Evolutionary conservation across 805 yeast species (phyloP), one percentile per base, ranked within the genome.

Genomic region (Suhomyces sp.): DNA sequence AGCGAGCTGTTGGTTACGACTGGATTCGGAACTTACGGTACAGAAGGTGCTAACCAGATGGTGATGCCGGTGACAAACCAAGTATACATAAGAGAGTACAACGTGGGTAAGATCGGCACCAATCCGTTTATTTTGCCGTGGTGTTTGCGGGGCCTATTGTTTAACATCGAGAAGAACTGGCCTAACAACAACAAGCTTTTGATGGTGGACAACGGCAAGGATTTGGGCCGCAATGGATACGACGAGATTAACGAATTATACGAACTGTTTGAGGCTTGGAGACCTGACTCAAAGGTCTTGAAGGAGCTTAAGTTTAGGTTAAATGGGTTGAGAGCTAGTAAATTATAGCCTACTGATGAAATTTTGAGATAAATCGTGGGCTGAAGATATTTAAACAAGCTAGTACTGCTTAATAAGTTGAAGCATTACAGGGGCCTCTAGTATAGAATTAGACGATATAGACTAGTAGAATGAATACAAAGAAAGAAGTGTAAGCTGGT

Each of bases 41-140:
- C 53, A 5, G 42, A 38, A 19, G 49, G 47, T 17, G 13, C 46
- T 13, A 17, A 22, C 19, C 53, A 49, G 15, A 50, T 31, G 13
- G 45, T 33, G 19, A 54, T 59, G 3, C 78, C 78, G 9, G 44
- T 55, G n/a, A 63, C 70, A 12, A 73, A 74, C 57, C 70, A 64
- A 47, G 66, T 73, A 0, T 70, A 73, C 54, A 62, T 71, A 51
- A 69, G 69, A 54, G 77, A 74, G 54, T 88, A 86, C 64, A 82
- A 82, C 48, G 77, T 88, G 40, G 84, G 88, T 6, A 81, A 81
- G 56, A 69, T 87, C 17, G 90, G 90, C 1, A 73, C 81, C 26
- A 92, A 93, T 67, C 97, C 97, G 0, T 93, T 81, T 63, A 84
- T 87, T 54, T 71, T 93, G 38, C 98, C 98, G 1, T 93, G 97